Evolutionary conservation across 1,284 basidiomycete species (phyloP), one percentile per base, ranked within the genome.

Genomic region (Boletus smithii): DNA sequence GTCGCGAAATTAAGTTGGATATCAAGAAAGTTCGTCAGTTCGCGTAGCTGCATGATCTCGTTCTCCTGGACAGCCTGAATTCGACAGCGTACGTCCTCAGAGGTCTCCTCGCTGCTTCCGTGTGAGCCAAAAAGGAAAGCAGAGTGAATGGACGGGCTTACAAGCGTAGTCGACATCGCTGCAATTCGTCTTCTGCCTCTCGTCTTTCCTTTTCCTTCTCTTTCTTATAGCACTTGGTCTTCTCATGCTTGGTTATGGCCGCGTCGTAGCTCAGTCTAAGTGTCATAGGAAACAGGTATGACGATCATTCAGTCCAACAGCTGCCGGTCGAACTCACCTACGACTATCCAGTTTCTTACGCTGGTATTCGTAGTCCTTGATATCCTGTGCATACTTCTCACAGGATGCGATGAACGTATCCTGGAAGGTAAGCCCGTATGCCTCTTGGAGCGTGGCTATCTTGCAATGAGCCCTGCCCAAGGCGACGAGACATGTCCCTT

Each of bases 381-480:
- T 80, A 35, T 86, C 81, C 14, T 81, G 81, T 16, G 69, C 70
- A 49, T 83, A 81, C 34, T 68, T 73, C 51, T 81, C 73, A 37
- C 90, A 72, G 3, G 85, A 81, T 0, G 73, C 58, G 17, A 93
- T 64, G 61, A 87, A 93, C 4, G 81, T 81, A 56, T 88, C 86
- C 27, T 76, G 74, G 42, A 93, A 77, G 2, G 79, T 79, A 48
- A 84, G 66, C 0, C 85, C 82, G 60, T 81, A 91, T 2, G 83
- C 79, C 58, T 93, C 89, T 65, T 93, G 90, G 14, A 91, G 72
- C 11, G 80, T 80, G 3, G 91, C 90, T 29, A 91, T 71, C 61
- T 84, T 85, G 69, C 88, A 91, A 57, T 91, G 85, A 2, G 88
- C 88, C 50, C 83, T 80, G 16, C 91, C 91, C 39, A 91, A 69